Conservation (phyloP, 2,329 filamentous ascomycete species). For the Diaporthe vexans region DNA sequence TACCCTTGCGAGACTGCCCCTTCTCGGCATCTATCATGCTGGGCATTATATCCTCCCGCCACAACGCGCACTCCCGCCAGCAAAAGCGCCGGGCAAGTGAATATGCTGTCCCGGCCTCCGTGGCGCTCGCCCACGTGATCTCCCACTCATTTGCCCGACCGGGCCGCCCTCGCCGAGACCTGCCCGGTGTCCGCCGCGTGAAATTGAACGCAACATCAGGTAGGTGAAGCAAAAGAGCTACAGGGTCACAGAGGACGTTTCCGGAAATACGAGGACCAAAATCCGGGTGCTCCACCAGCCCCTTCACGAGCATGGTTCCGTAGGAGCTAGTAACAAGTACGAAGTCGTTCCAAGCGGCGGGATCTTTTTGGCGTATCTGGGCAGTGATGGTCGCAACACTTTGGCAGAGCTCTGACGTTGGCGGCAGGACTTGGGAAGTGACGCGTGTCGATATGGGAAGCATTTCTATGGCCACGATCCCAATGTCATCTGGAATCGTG, state of each 20-base stretch:
- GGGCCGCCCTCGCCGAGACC: background rate
- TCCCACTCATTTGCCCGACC: conserved; percentile 1
- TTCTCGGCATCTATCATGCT: background rate
- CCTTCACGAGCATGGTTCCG: conserved; percentile 5
- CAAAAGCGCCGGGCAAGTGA: conserved; percentile 12
- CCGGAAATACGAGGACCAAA: conserved; percentile 6
- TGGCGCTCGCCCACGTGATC: conserved; percentile 6
- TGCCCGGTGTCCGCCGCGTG: background rate
- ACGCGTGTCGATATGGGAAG: background rate
- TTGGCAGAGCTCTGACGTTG: background rate
- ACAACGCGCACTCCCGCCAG: conserved; percentile 2
- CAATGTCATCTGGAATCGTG: background rate
- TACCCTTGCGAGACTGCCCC: background rate
- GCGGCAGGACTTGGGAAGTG: background rate
- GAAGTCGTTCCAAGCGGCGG: background rate
- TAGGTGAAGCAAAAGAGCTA: background rate
- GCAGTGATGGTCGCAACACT: background rate
- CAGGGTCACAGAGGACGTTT: conserved; percentile 5
- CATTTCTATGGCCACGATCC: conserved; percentile 1
- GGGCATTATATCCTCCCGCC: conserved; percentile 11
- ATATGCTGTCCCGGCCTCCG: background rate
- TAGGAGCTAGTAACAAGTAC: conserved; percentile 11
- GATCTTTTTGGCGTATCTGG: background rate
- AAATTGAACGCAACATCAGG: conserved; percentile 13
- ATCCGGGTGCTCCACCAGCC: background rate